Evolutionary conservation across 805 yeast species (phyloP), one percentile per base, ranked within the genome.

Genomic region (Tetrapisispora taiwanensis): DNA sequence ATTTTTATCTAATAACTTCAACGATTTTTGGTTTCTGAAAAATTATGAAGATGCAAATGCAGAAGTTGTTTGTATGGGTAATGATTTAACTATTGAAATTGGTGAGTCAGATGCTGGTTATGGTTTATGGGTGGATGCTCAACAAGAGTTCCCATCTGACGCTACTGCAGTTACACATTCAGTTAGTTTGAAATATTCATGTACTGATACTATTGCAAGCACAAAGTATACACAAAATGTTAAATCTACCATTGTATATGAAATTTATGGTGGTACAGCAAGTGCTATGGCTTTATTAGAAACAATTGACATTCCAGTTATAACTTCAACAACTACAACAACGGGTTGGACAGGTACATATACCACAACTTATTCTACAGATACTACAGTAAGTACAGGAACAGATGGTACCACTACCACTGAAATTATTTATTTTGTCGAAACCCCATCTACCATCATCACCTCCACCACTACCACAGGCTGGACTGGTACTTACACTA

Each of bases 1-100:
- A 7, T 50, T 47, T 31, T 32, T 53, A 4, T 47, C 69, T 3
- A 54, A 55, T 30, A 48, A 54, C 14, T 59, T 59, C 41, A 68
- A 68, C 45, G 66, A 60, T 40, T 68, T 65, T 61, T 48, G 53
- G 33, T 58, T 63, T 18, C 68, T 70, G 19, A 42, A 44, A 7
- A 43, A 48, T 2, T 49, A 46, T 36, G 46, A 52, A 18, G 41
- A 42, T 17, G 48, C 50, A 7, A 19, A 39, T 6, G 54, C 56
- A 7, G 40, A 51, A 19, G 49, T 48, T 13, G 9, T 45, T 4
- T 66, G 70, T 49, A 43, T 48, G 18, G 58, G 46, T 9, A 50
- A 57, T 27, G 43, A 46, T 8, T 38, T 65, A 3, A 31, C 46
- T 30, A 44, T 60, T 14, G 40, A 47, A 15, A 48, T 58, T 20